Evolutionary conservation across 202 grass and related monocot genomes (phyloP).

Genomic region (Panicum hallii): DNA sequence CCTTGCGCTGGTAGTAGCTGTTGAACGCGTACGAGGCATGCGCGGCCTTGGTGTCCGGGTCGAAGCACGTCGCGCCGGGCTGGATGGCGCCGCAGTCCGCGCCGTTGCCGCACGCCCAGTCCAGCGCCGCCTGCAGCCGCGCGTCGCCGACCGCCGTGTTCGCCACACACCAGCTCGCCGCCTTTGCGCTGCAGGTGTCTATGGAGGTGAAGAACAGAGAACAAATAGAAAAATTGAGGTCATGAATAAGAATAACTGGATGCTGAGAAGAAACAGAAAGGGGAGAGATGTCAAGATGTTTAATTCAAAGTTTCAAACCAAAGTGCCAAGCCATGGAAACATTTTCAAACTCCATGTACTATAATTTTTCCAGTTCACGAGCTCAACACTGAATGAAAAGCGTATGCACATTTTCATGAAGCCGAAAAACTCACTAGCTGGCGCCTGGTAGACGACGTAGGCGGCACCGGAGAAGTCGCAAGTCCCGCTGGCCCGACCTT

Average conservation of each 20-base stretch:
- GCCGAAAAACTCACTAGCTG: too few relatives aligned
- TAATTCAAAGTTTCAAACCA: too few relatives aligned
- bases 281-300: too few relatives aligned
- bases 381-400: too few relatives aligned
- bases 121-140: constrained; percentile 57
- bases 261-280: too few relatives aligned
- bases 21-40: constrained; percentile 75
- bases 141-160: constrained; percentile 40
- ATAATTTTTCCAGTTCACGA: too few relatives aligned
- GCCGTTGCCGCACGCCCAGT: constrained; percentile 62
- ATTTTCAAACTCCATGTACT: too few relatives aligned
- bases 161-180: constrained; percentile 55
- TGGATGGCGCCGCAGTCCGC: constrained; percentile 64
- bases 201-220: too few relatives aligned
- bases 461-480: constrained; percentile 59
- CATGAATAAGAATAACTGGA: too few relatives aligned
- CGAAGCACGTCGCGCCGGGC: constrained; percentile 52
- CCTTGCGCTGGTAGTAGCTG: constrained; percentile 65
- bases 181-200: background rate
- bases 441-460: constrained; percentile 46
- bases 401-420: too few relatives aligned
- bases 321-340: too few relatives aligned
- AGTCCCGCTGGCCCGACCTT: constrained; percentile 21
- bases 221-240: too few relatives aligned
- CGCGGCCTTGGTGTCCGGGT: constrained; percentile 58